Conservation (phyloP, 495 filamentous ascomycete species). For the Neurospora hispaniola region DNA sequence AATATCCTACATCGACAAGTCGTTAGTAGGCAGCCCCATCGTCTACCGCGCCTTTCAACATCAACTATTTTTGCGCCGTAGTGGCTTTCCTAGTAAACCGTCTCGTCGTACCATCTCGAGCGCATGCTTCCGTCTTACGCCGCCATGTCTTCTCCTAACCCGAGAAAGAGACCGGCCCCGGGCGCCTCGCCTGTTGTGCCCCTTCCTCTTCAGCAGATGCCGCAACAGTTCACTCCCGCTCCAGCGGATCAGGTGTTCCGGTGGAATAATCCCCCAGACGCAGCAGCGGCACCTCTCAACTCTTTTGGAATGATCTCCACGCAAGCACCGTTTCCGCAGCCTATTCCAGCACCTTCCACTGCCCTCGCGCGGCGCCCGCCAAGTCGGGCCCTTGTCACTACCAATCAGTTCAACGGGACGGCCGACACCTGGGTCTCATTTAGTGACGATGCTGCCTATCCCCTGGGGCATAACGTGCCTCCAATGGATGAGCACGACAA, state of each 20-base stretch:
- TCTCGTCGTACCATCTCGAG: background rate
- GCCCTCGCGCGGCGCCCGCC: slow-evolving; percentile 55
- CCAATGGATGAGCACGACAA: slow-evolving; percentile 51
- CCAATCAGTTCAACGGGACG: slow-evolving; percentile 33
- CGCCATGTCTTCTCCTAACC: slow-evolving; percentile 40
- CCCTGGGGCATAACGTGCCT: slow-evolving; percentile 23
- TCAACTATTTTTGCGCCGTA: background rate
- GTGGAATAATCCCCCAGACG: slow-evolving; percentile 28
- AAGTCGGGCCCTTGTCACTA: slow-evolving; percentile 51
- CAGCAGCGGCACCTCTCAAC: slow-evolving; percentile 21
- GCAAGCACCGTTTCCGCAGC: slow-evolving; percentile 30
- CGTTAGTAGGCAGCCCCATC: background rate
- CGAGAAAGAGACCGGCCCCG: slow-evolving; percentile 66
- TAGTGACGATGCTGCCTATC: slow-evolving; percentile 33
- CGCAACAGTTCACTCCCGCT: slow-evolving; percentile 34
- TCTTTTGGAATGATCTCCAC: slow-evolving; percentile 35
- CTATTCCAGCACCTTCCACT: slow-evolving; percentile 39
- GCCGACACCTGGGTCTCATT: slow-evolving; percentile 38
- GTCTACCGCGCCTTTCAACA: background rate
- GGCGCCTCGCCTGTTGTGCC: slow-evolving; percentile 52
- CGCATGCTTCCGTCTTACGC: slow-evolving; percentile 23
- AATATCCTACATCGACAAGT: background rate
- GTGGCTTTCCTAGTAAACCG: background rate
- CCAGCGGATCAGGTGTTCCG: slow-evolving; percentile 29
- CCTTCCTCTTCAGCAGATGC: slow-evolving; percentile 28